Evolutionary conservation across 805 yeast genomes (phyloP).

Genomic region (Hermanozyma aechmeae): DNA sequence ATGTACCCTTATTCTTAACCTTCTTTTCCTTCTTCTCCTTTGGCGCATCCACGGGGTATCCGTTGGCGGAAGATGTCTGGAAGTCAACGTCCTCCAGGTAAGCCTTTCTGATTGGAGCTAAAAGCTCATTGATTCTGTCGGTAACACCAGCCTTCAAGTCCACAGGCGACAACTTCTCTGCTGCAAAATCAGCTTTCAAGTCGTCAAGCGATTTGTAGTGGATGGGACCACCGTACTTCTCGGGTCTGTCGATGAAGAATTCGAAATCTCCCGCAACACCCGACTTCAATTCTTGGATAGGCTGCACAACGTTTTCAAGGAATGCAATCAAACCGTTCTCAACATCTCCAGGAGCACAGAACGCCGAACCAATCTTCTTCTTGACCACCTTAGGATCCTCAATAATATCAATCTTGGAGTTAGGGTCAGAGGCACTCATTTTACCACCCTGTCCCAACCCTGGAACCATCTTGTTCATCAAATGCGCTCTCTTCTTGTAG

Average conservation of each 20-base stretch:
- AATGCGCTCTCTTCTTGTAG: slow-evolving; percentile 94
- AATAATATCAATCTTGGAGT: slow-evolving; percentile 86
- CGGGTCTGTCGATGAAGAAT: slow-evolving; percentile 83
- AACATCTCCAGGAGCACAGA: slow-evolving; percentile 87
- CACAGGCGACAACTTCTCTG: slow-evolving; percentile 76
- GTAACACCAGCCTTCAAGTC: slow-evolving; percentile 91
- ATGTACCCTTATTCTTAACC: slow-evolving; percentile 82
- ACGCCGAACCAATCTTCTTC: slow-evolving; percentile 88
- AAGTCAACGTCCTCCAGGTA: slow-evolving; percentile 56
- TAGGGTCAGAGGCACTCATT: slow-evolving; percentile 98
- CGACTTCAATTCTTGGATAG: slow-evolving; percentile 70
- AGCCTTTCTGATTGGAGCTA: slow-evolving; percentile 77
- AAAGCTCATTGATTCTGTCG: slow-evolving; percentile 68
- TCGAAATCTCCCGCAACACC: slow-evolving; percentile 46
- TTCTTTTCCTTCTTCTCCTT: slow-evolving; percentile 61
- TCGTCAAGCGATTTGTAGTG: slow-evolving; percentile 58
- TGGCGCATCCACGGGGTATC: slow-evolving; percentile 70
- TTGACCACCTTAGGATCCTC: slow-evolving; percentile 83
- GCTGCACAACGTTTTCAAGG: slow-evolving; percentile 74
- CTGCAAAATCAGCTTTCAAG: slow-evolving; percentile 62
- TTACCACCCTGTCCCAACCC: slow-evolving; percentile 96
- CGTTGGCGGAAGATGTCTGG: slow-evolving; percentile 64
- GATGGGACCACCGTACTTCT: slow-evolving; percentile 92
- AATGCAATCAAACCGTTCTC: slow-evolving; percentile 88
- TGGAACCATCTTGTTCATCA: slow-evolving; percentile 99